Conservation (phyloP, 495 filamentous ascomycete species). For the Corynascus novoguineensis region DNA sequence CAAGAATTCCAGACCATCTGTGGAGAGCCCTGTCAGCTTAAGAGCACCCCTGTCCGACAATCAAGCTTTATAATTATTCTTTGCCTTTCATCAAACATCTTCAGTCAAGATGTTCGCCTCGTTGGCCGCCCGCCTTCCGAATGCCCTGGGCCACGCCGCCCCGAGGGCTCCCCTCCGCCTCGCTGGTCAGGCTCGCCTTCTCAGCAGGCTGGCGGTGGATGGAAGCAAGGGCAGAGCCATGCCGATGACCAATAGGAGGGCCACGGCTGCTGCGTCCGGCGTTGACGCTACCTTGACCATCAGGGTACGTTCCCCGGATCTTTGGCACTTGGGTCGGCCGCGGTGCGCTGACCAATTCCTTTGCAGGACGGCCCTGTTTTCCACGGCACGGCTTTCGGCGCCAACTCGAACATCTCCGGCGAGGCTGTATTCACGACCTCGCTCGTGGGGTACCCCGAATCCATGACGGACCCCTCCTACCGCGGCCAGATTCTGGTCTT, state of each 20-base stretch:
- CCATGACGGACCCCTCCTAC: constrained; percentile 97
- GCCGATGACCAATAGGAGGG: constrained; percentile 35
- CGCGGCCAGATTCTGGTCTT: constrained; percentile 98
- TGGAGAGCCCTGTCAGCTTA: constrained; percentile 74
- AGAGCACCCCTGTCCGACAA: constrained; percentile 22
- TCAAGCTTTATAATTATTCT: constrained; percentile 18
- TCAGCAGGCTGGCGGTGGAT: constrained; percentile 48
- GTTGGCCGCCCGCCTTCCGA: constrained; percentile 52
- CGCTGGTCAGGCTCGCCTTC: constrained; percentile 46
- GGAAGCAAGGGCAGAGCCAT: constrained; percentile 60
- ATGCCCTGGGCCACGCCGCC: constrained; percentile 38
- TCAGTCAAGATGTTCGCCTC: constrained; percentile 61
- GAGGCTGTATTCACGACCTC: constrained; percentile 95
- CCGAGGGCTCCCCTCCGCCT: constrained; percentile 26
- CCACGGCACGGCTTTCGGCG: constrained; percentile 87
- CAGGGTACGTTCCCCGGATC: constrained; percentile 50
- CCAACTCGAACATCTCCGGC: constrained; percentile 83
- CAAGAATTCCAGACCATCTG: constrained; percentile 70
- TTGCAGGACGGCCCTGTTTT: constrained; percentile 79
- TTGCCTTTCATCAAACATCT: constrained; percentile 18
- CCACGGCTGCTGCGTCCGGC: constrained; percentile 59
- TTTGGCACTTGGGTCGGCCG: not conserved
- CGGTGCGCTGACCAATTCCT: constrained; percentile 8
- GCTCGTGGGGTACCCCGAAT: constrained; percentile 93
- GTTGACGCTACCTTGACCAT: constrained; percentile 87